These are phyloP conservation scores for Piper betle DNA, from an alignment of 164 flowering plant species.

Conservation along the genomic window DNA sequence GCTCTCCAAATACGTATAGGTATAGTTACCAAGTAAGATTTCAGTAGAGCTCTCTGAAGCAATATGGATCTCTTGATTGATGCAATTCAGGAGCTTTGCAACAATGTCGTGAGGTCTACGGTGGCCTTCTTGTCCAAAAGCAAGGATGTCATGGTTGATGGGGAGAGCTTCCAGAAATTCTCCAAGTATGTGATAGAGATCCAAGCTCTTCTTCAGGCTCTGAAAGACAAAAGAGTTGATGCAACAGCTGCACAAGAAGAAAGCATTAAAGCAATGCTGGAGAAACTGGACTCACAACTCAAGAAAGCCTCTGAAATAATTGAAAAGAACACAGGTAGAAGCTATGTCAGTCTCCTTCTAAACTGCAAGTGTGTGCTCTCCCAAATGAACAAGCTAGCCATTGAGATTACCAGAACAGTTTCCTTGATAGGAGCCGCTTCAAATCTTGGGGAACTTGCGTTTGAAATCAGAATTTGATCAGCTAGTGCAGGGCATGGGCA, in stretches of 20 bases:
- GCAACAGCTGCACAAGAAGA: neutral
- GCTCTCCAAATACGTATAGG: too few species aligned
- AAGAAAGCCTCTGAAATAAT: conserved; percentile 3
- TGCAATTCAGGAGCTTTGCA: conserved; percentile 12
- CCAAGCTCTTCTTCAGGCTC: conserved; percentile 6
- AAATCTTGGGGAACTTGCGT: conserved; percentile 5
- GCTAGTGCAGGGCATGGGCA: conserved; percentile 7
- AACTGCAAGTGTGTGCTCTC: conserved; percentile 5
- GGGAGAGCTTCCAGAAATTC: conserved; percentile 11
- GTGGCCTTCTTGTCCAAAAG: conserved; percentile 2
- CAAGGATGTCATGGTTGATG: conserved; percentile 4
- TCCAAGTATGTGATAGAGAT: conserved; percentile 9
- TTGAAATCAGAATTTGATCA: conserved; percentile 5
- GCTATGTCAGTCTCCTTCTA: conserved; percentile 8
- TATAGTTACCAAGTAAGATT: too few species aligned
- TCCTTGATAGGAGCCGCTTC: conserved; percentile 3
- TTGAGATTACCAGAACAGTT: conserved; percentile 13
- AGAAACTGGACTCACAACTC: conserved; percentile 9
- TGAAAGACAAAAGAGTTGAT: conserved; percentile 6
- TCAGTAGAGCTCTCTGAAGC: neutral
- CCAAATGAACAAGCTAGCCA: conserved; percentile 8
- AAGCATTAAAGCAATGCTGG: conserved; percentile 3
- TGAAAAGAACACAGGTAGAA: conserved; percentile 10
- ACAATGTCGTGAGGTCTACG: neutral
- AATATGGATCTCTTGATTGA: neutral